A percentile compares a stretch with the other conserved stretches of the same genome.
phyloP scores from a whole-genome alignment of 2,329 filamentous ascomycete genomes.

The Claviceps sp. region DNA sequence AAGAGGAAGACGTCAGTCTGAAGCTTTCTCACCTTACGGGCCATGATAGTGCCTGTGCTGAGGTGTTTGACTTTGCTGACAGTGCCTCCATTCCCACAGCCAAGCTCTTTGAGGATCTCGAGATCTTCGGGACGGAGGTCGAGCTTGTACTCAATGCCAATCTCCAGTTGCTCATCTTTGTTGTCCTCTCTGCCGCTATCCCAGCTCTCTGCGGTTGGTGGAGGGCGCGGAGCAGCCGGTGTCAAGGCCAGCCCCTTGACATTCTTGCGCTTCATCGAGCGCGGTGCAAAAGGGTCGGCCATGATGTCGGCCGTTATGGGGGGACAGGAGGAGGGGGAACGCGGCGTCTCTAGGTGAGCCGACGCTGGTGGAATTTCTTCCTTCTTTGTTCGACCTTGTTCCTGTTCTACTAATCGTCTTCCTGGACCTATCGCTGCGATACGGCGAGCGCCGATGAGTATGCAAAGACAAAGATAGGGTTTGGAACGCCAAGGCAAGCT shows the following conservation, averaged over 20 bases:
- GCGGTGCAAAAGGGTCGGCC: slow-evolving; percentile 50
- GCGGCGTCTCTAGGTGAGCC: not conserved
- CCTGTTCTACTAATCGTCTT: not conserved
- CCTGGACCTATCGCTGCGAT: not conserved
- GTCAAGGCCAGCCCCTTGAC: slow-evolving; percentile 89
- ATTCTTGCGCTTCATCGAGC: slow-evolving; percentile 97
- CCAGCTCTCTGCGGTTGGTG: slow-evolving; percentile 59
- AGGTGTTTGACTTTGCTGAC: slow-evolving; percentile 97
- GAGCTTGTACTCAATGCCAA: slow-evolving; percentile 92
- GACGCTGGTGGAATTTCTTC: not conserved
- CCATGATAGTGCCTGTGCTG: slow-evolving; percentile 92
- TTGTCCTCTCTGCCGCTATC: slow-evolving; percentile 46
- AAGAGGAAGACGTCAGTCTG: not conserved
- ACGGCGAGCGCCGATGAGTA: not conserved
- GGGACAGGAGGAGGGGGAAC: not conserved
- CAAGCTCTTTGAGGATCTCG: slow-evolving; percentile 85
- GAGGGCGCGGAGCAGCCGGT: slow-evolving; percentile 58
- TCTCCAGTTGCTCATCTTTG: slow-evolving; percentile 60
- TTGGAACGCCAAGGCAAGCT: not conserved
- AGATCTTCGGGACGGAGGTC: slow-evolving; percentile 86
- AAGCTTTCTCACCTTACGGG: slow-evolving; percentile 60
- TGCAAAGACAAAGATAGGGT: not conserved
- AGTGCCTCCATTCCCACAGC: slow-evolving; percentile 90
- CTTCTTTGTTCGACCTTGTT: not conserved
- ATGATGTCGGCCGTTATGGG: slow-evolving; percentile 25